Evolutionary conservation across 495 filamentous ascomycete species (phyloP).

Genomic region (Aspergillus nanangensis): DNA sequence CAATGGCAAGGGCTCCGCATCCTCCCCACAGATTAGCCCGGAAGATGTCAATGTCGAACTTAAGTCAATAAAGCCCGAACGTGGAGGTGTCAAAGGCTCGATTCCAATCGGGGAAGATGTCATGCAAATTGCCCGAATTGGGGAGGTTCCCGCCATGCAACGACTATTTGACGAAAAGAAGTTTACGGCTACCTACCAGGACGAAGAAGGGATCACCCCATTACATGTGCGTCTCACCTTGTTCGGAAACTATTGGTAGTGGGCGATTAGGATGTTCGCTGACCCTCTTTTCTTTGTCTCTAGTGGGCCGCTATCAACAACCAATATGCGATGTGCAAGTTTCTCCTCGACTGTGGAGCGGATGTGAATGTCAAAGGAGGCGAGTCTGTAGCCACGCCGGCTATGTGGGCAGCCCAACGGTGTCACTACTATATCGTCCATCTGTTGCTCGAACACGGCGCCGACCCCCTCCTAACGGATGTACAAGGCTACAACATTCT

Average conservation of each 20-base stretch:
- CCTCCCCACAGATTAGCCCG: conserved; percentile 51
- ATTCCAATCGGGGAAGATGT: conserved; percentile 75
- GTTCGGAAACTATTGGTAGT: background rate
- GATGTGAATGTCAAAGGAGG: conserved; percentile 93
- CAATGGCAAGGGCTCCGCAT: conserved; percentile 54
- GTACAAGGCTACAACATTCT: conserved; percentile 95
- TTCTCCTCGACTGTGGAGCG: conserved; percentile 83
- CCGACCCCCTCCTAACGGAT: conserved; percentile 84
- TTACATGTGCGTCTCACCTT: conserved; percentile 69
- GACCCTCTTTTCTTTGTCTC: conserved; percentile 9
- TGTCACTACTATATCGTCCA: conserved; percentile 85
- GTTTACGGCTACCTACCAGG: conserved; percentile 71
- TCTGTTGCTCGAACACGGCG: conserved; percentile 79
- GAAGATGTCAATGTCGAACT: conserved; percentile 62
- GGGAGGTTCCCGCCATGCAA: conserved; percentile 82
- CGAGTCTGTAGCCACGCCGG: conserved; percentile 86
- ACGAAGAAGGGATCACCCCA: conserved; percentile 90
- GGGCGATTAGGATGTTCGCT: background rate
- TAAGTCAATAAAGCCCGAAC: conserved; percentile 52
- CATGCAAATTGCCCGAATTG: conserved; percentile 89
- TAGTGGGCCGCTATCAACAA: conserved; percentile 99
- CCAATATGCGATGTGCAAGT: conserved; percentile 93
- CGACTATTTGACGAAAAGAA: conserved; percentile 81
- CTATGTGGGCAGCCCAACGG: conserved; percentile 94
- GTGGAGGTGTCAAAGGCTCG: conserved; percentile 30